phyloP scores from a whole-genome alignment of 768 basidiomycete genomes.

The Ephemerocybe angulata region DNA sequence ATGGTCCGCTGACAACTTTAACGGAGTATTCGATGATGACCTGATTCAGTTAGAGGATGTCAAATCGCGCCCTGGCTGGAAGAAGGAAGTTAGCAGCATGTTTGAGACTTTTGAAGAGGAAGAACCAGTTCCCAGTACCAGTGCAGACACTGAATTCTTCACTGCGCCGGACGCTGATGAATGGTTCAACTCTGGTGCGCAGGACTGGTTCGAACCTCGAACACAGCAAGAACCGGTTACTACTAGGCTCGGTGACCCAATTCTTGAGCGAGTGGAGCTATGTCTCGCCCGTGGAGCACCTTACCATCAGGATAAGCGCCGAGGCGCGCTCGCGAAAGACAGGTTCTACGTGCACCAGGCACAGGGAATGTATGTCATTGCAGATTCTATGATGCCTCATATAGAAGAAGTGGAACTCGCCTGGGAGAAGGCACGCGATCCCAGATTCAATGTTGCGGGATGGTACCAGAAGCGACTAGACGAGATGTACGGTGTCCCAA shows the following conservation, averaged over 20 bases:
- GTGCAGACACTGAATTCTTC: background rate
- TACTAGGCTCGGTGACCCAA: background rate
- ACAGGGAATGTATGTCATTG: no score
- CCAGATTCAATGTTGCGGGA: no score
- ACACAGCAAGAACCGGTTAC: no score
- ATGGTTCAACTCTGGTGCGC: background rate
- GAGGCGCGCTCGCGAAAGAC: background rate
- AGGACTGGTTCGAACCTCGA: background rate
- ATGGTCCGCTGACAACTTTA: background rate
- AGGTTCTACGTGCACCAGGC: background rate
- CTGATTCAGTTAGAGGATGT: background rate
- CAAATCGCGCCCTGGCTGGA: background rate
- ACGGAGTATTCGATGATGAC: background rate
- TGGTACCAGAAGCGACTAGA: no score
- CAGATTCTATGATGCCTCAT: no score
- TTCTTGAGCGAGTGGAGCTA: background rate
- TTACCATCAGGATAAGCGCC: background rate
- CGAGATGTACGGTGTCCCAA: no score
- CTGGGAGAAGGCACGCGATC: no score
- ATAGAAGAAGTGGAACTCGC: no score
- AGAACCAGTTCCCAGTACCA: no score
- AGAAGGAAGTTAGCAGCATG: background rate
- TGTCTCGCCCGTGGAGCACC: background rate
- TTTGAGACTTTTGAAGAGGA: background rate
- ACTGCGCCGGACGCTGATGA: background rate